Base-by-base conservation (phyloP, 2,329 filamentous ascomycete species). In the Acephala macrosclerotiorum region DNA sequence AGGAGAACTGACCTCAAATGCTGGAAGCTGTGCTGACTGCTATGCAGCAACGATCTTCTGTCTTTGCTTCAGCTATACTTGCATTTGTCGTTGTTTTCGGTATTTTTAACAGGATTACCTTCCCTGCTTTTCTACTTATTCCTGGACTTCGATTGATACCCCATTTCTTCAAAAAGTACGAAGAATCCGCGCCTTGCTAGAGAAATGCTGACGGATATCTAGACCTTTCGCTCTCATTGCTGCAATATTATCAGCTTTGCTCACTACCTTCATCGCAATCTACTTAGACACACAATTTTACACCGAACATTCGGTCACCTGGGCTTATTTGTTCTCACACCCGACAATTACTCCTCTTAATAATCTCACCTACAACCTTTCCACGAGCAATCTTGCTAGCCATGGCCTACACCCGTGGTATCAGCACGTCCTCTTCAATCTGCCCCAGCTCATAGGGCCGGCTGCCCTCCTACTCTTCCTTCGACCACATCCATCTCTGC, bases 61-160 rank as follows among this genome's bases (percentile, higher is more conserved):
- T 93, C 64, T 82, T 93, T 72, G 89, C 94, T 22, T 94, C 91
- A 65, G 85, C 88, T 47, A 84, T 96, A 49, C 87, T 99, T 47
- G 93, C 93, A 35, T 88, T 94, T 67, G 87, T 97, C 62, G 84
- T 87, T 60, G 90, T 97, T 16, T 91, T 96, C 74, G 96, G 96
- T 58, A 82, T 95, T 65, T 99, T 99, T 80, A 99, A 98, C 80
- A 89, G 96, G 71, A 97, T 98, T 75, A 99, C 96, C 11, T 98
- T 98, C 78, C 95, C 95, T 55, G 95, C 94, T 16, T 99, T 97
- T 77, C 80, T 99, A 68, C 78, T 97, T 65, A 88, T 97, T 76
- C 95, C 96, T 61, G 90, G 91, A 40, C 81, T 97, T 76, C 90
- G 89, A 75, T 84, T 99, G 75, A 82, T 98, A 77, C 93, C 93